Percentiles rank a stretch among this genome's conserved stretches.
phyloP scores from a whole-genome alignment of 352 stramenopile species.

The Phytopythium ostracodes region DNA sequence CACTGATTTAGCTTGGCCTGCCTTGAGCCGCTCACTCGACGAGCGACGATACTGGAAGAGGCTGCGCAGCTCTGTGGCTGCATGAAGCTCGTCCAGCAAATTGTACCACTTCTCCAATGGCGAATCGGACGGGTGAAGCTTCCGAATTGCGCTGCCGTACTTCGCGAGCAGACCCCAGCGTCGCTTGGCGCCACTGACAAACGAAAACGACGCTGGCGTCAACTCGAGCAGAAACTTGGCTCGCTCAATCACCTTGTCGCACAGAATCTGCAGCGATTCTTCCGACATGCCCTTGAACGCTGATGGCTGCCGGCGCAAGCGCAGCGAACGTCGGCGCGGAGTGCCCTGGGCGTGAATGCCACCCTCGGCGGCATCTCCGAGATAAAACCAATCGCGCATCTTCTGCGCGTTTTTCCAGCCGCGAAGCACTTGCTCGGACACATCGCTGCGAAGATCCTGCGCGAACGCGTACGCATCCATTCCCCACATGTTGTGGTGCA shows the following conservation, averaged over 20 bases:
- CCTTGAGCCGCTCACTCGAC: slow-evolving; percentile 61
- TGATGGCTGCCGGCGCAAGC: slow-evolving; percentile 60
- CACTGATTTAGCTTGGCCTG: slow-evolving; percentile 52
- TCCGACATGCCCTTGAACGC: slow-evolving; percentile 76
- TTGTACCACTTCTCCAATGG: slow-evolving; percentile 80
- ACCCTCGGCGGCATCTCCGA: slow-evolving; percentile 68
- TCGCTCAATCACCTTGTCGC: slow-evolving; percentile 65
- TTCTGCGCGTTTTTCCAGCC: slow-evolving; percentile 86
- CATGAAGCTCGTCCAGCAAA: slow-evolving; percentile 72
- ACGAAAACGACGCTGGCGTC: slow-evolving; percentile 69
- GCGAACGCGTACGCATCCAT: slow-evolving; percentile 77
- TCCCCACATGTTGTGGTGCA: slow-evolving; percentile 86
- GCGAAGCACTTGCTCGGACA: slow-evolving; percentile 62
- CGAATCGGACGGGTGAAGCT: slow-evolving; percentile 33
- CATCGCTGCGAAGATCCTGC: slow-evolving; percentile 46
- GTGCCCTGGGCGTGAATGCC: slow-evolving; percentile 30
- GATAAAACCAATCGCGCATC: slow-evolving; percentile 84
- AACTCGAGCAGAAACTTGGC: slow-evolving; percentile 71
- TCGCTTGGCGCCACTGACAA: slow-evolving; percentile 63
- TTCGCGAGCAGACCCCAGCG: slow-evolving; percentile 70
- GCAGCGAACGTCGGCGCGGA: slow-evolving; percentile 26
- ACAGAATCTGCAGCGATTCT: slow-evolving; percentile 62
- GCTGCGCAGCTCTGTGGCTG: slow-evolving; percentile 63
- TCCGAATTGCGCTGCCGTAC: slow-evolving; percentile 61
- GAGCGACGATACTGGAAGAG: slow-evolving; percentile 71